A percentile compares a stretch with the other conserved stretches of the same genome.
Evolutionary conservation across 1,284 basidiomycete genomes (phyloP).

Genomic region (Ustilago xerochloae): DNA sequence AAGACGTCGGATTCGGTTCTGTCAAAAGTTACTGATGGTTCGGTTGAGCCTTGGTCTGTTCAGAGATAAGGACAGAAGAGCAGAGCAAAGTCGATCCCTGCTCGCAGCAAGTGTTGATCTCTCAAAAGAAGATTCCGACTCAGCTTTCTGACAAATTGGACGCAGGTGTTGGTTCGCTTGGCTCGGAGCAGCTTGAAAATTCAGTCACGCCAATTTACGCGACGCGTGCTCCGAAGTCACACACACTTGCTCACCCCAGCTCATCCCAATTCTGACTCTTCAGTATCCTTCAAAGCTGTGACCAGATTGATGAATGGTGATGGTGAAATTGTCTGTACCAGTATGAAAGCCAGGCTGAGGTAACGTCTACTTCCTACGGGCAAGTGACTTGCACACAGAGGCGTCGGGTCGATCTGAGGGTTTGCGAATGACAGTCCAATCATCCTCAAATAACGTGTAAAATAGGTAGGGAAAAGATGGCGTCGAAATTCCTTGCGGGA

Average conservation of each 20-base stretch:
- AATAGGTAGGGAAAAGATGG: neutral
- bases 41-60: neutral
- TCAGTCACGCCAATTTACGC: conserved; percentile 25
- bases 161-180: conserved; percentile 9
- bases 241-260: neutral
- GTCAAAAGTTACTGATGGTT: neutral
- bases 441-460: neutral
- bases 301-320: neutral
- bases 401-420: no score
- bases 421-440: no score
- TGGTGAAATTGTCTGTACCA: neutral
- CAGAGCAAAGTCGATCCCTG: no score
- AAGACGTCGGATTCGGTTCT: neutral
- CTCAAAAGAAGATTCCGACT: conserved; percentile 9
- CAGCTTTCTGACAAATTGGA: conserved; percentile 5
- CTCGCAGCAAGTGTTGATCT: neutral
- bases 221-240: conserved; percentile 20
- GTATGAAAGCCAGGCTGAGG: no score
- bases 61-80: neutral
- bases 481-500: neutral
- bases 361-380: no score
- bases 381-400: no score
- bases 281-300: no score
- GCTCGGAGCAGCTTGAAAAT: conserved; percentile 2
- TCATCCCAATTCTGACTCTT: neutral